Base-by-base conservation (phyloP, 345 rosid genomes). In the Rhodomyrtus tomentosa region DNA sequence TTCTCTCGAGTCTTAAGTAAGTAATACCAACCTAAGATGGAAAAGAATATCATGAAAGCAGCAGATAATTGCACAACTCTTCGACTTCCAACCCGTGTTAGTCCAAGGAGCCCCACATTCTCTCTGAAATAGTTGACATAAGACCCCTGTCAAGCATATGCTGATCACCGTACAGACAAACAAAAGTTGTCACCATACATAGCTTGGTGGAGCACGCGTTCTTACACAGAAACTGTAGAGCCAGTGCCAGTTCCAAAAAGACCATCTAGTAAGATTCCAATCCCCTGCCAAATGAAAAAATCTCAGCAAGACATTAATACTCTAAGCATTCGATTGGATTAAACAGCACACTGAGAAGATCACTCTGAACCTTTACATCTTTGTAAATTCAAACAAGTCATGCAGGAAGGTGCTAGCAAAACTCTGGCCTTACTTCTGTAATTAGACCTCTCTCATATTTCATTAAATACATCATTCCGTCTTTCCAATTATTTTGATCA, bases 1-100 rank as follows among this genome's bases (percentile, higher is more conserved):
- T 55, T 38, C 59, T 38, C 59, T 16, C 36, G 40, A 21, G 32
- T 18, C 55, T 50, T 50, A 40, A 74, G n/a, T 13, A 53, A 81
- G 83, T 32, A 81, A n/a, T 13, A 81, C 83, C 48, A 81, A 94
- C 99, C 99, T 80, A 98, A 89, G 81, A 84, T 89, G 15, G 99
- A 93, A 93, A 98, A 96, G 88, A 98, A 93, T 27, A 98, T 94
- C 99, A 98, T 98, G 92, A 98, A 98, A 88, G 92, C 99, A 51
- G 99, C 98, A 38, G 99, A 93, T 81, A 98, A 88, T 88, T 98
- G 98, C 90, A 98, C 98, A 82, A 96, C 98, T 81, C 99, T 92
- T 55, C 99, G 99, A 86, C 99, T 98, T 51, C 99, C 99, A 50
- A 98, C 99, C 85, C 98, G 94, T 84, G 95, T 95, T 82, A 96